A percentile compares a stretch with the other conserved stretches of the same genome.
Conservation (phyloP, 805 yeast species). For the Zygoascus bituminiphila region DNA sequence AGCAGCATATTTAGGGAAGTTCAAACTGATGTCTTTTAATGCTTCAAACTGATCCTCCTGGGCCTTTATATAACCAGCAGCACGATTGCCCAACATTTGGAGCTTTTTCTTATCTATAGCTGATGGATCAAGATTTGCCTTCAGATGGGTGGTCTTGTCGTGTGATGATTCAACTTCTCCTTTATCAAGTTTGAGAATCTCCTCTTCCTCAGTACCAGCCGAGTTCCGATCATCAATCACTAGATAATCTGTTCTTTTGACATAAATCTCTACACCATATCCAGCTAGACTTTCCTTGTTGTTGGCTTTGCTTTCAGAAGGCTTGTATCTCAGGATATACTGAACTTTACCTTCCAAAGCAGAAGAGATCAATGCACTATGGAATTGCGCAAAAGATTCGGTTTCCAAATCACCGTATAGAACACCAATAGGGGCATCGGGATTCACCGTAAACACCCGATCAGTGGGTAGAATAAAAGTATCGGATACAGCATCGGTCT, state of each 20-base stretch:
- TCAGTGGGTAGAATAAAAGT: slow-evolving; percentile 42
- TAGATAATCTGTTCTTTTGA: slow-evolving; percentile 60
- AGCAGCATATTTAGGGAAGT: slow-evolving; percentile 49
- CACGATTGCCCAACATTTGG: slow-evolving; percentile 22
- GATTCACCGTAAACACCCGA: slow-evolving; percentile 47
- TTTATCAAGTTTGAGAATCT: neutral
- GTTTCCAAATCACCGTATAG: slow-evolving; percentile 59
- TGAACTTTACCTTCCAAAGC: slow-evolving; percentile 58
- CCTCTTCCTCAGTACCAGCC: slow-evolving; percentile 7
- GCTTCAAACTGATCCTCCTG: slow-evolving; percentile 30
- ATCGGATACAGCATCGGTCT: slow-evolving; percentile 38
- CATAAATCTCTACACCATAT: slow-evolving; percentile 56
- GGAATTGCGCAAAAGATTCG: slow-evolving; percentile 46
- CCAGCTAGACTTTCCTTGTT: slow-evolving; percentile 35
- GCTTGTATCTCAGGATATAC: slow-evolving; percentile 68
- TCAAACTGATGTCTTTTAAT: slow-evolving; percentile 35
- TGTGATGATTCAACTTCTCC: neutral
- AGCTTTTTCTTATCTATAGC: slow-evolving; percentile 21
- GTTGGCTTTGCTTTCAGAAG: slow-evolving; percentile 31
- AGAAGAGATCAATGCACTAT: slow-evolving; percentile 48
- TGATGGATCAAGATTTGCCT: slow-evolving; percentile 20
- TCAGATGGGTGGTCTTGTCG: slow-evolving; percentile 12
- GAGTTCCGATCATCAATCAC: slow-evolving; percentile 49
- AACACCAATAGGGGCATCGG: slow-evolving; percentile 45
- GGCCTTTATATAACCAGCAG: slow-evolving; percentile 31